A percentile compares a stretch with the other conserved stretches of the same genome.
Conservation (phyloP, 1,139 yeast genomes). For the Suhomyces choctaworum region DNA sequence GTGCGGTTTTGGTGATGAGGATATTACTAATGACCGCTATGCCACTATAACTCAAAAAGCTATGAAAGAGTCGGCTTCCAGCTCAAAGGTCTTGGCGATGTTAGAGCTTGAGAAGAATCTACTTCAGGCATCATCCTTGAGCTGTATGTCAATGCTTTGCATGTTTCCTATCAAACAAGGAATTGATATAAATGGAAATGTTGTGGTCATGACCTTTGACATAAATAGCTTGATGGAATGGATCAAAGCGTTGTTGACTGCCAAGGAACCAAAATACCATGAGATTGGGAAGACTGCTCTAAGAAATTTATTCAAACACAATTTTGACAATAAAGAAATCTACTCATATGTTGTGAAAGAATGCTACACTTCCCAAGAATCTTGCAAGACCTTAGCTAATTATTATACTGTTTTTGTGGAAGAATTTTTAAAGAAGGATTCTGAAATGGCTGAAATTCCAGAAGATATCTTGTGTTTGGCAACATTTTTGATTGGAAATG, state of each 20-base stretch:
- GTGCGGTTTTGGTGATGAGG: conserved; percentile 84
- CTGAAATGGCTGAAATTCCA: conserved; percentile 43
- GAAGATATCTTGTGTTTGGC: conserved; percentile 65
- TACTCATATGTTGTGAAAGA: conserved; percentile 64
- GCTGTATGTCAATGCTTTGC: conserved; percentile 83
- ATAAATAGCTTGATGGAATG: conserved; percentile 68
- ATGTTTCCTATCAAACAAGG: conserved; percentile 60
- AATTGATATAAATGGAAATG: conserved; percentile 44
- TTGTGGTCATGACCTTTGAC: conserved; percentile 65
- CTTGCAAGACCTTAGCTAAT: conserved; percentile 55
- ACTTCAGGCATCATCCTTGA: conserved; percentile 69
- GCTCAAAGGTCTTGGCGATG: conserved; percentile 52
- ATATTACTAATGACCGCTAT: conserved; percentile 68
- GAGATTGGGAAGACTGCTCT: conserved; percentile 74
- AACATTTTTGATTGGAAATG: conserved; percentile 69
- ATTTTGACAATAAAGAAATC: conserved; percentile 57
- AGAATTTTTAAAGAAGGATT: conserved; percentile 44
- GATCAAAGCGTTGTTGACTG: conserved; percentile 69
- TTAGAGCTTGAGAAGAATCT: conserved; percentile 79
- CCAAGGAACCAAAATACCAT: conserved; percentile 59
- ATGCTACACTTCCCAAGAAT: conserved; percentile 61
- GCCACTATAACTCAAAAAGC: conserved; percentile 54
- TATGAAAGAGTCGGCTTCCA: conserved; percentile 52
- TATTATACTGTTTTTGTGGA: conserved; percentile 75
- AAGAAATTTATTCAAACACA: conserved; percentile 60